Percentiles rank a stretch among this genome's conserved stretches.
Evolutionary conservation across 441 rosid genomes (phyloP).

Genomic region (Bruguiera hainesii): DNA sequence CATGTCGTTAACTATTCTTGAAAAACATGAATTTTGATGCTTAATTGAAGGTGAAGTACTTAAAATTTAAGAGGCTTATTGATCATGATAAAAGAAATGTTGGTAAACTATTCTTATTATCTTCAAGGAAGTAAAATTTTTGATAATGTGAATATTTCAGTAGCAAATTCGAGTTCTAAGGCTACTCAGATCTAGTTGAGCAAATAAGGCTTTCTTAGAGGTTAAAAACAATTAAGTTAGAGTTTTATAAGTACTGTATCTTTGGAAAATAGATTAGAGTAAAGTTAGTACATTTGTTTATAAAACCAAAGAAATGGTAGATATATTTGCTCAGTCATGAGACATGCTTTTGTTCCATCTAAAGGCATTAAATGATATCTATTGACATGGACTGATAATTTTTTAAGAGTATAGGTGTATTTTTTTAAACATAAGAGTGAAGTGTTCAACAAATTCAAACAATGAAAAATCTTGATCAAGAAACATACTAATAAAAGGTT

Average conservation of each 20-base stretch:
- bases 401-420: not conserved
- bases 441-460: not conserved
- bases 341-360: not conserved
- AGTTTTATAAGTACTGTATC: not conserved
- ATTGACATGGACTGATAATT: not conserved
- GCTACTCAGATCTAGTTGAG: not conserved
- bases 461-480: not conserved
- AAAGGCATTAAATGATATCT: not conserved
- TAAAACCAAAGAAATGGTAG: not conserved
- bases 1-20: not conserved
- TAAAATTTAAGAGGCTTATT: not conserved
- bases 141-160: not conserved
- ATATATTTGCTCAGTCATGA: not conserved
- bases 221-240: not conserved
- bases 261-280: not conserved
- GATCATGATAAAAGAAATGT: not conserved
- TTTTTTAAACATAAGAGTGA: not conserved
- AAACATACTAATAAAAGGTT: not conserved
- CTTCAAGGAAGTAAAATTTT: not conserved
- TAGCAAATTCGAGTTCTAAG: not conserved
- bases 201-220: not conserved
- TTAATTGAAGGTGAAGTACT: not conserved
- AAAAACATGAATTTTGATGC: not conserved
- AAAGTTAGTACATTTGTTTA: not conserved
- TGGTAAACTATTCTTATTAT: not conserved